phyloP scores from a whole-genome alignment of 2,329 filamentous ascomycete genomes.

The Phaeophleospora eucalypticola region DNA sequence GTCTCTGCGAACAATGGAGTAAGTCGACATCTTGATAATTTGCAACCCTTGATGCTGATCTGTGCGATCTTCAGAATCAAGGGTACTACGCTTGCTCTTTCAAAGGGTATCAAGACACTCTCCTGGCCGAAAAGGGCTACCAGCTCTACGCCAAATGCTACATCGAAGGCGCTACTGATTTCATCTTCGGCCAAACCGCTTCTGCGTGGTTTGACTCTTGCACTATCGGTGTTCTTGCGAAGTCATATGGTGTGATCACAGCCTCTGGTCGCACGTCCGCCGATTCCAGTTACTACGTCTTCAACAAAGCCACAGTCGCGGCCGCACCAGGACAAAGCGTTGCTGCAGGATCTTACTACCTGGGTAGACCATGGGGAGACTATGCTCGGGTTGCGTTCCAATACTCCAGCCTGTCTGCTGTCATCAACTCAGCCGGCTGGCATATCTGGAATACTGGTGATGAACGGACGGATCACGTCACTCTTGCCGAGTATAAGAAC shows the following conservation, averaged over 20 bases:
- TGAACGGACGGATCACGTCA: constrained; percentile 49
- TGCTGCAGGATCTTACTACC: constrained; percentile 41
- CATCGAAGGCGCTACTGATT: constrained; percentile 57
- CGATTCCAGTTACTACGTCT: constrained; percentile 50
- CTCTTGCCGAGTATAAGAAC: constrained; percentile 59
- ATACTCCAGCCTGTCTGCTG: constrained; percentile 47
- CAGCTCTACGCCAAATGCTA: constrained; percentile 55
- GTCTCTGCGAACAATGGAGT: constrained; percentile 47
- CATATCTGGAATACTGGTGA: constrained; percentile 49
- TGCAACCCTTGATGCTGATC: too few species aligned
- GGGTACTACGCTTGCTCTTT: constrained; percentile 57
- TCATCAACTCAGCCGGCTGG: constrained; percentile 61
- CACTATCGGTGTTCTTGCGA: constrained; percentile 46
- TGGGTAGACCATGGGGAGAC: constrained; percentile 52
- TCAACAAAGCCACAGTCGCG: constrained; percentile 50
- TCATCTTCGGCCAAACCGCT: constrained; percentile 55
- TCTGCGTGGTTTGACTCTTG: constrained; percentile 50
- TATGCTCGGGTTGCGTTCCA: constrained; percentile 52
- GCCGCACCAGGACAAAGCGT: constrained; percentile 40
- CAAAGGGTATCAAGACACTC: constrained; percentile 55
- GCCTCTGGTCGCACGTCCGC: constrained; percentile 39
- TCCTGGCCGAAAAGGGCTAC: constrained; percentile 48
- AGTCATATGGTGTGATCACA: constrained; percentile 45
- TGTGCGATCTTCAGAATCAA: constrained; percentile 43
- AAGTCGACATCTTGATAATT: constrained; percentile 5